Percentiles rank a stretch among this genome's conserved stretches.
Conservation (phyloP, 2,329 filamentous ascomycete species). For the Botrytis porri region DNA sequence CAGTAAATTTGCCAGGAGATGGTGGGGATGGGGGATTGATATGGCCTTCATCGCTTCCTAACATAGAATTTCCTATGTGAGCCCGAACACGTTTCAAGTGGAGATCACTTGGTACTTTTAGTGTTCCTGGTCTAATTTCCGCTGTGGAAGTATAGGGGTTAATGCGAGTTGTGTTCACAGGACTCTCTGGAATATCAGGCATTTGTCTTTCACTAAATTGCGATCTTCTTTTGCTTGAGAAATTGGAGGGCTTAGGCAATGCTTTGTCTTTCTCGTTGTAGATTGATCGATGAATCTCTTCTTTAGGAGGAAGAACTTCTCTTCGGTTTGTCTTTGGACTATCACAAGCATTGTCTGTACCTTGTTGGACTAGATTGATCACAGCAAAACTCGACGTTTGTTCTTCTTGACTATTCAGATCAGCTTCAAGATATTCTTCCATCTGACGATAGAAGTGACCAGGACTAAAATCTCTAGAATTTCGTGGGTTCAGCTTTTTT, state of each 20-base stretch:
- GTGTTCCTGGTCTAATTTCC: background rate
- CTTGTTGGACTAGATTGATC: background rate
- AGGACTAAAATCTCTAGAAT: constrained; percentile 1
- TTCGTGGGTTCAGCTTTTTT: background rate
- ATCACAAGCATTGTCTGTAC: background rate
- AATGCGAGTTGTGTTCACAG: background rate
- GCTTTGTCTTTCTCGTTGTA: background rate
- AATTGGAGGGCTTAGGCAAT: background rate
- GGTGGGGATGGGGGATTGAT: background rate
- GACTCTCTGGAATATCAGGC: constrained; percentile 9
- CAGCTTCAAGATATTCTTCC: background rate
- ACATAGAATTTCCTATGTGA: background rate
- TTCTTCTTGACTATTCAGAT: background rate
- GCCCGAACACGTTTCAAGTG: background rate
- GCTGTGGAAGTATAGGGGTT: no score
- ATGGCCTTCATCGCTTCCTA: background rate
- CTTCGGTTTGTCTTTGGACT: background rate
- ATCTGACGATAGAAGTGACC: background rate
- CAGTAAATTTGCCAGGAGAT: no score
- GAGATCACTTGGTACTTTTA: background rate
- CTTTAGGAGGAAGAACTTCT: background rate
- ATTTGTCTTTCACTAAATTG: constrained; percentile 9
- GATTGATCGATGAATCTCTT: background rate
- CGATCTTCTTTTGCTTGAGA: background rate
- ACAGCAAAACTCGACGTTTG: background rate